Conservation (phyloP, 2,329 filamentous ascomycete genomes). For the Amphichorda felina region DNA sequence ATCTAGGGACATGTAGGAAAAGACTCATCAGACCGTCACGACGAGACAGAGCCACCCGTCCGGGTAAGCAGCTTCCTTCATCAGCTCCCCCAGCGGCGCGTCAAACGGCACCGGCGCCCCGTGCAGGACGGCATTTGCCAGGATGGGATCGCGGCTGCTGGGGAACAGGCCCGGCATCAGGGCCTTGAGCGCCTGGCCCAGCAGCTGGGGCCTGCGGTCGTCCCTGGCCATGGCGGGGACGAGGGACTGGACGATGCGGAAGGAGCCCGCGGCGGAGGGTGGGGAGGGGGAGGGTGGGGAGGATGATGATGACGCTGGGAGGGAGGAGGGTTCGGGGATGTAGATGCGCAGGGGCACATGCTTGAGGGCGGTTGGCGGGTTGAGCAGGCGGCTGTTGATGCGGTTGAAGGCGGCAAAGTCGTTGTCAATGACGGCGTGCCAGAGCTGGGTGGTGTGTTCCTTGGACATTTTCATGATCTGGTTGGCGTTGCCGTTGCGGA, state of each 20-base stretch:
- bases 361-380: constrained; percentile 60
- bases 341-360: constrained; percentile 86
- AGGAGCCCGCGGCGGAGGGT: constrained; percentile 30
- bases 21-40: constrained; percentile 48
- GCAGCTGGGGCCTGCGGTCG: constrained; percentile 29
- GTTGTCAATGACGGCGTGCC: constrained; percentile 69
- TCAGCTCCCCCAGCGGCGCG: constrained; percentile 71
- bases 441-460: constrained; percentile 70
- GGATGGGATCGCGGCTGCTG: constrained; percentile 68
- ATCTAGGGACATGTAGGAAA: too few species aligned
- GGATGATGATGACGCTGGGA: background rate
- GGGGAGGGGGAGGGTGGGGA: background rate
- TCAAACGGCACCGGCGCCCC: constrained; percentile 72
- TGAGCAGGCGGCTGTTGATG: constrained; percentile 67
- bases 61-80: constrained; percentile 72
- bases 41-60: constrained; percentile 88
- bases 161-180: constrained; percentile 78
- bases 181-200: constrained; percentile 66
- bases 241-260: constrained; percentile 67
- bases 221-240: constrained; percentile 36
- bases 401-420: constrained; percentile 61
- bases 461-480: constrained; percentile 84
- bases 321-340: constrained; percentile 44
- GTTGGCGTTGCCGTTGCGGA: constrained; percentile 79
- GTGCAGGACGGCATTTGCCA: constrained; percentile 78